Base-by-base conservation (phyloP, 768 basidiomycete genomes). In the Kwoniella shandongensis region DNA sequence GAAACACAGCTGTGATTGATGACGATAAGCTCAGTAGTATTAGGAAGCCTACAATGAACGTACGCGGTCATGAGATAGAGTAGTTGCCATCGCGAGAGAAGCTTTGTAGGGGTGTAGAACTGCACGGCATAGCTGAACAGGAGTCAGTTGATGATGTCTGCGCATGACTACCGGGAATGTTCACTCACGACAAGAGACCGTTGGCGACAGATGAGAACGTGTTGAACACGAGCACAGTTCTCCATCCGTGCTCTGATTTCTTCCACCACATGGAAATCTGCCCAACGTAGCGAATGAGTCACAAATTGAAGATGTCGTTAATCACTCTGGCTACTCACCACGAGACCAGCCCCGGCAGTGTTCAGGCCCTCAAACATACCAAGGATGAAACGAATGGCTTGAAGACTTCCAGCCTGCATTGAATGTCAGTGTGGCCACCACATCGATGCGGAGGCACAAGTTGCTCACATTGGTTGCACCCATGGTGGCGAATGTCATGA, bases 171-270 rank as follows among this genome's bases (percentile, higher is more conserved):
- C n/a, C n/a, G n/a, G n/a, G n/a, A n/a, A n/a, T n/a, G n/a, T 10
- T 6, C 1, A 57, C 56, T 48, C 26, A 61, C 59, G 54, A 55
- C n/a, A 61, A 36, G 5, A 56, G 10, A 1, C 59, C 59, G 27
- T 55, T 61, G 13, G 47, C 53, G 27, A 61, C 27, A 25, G 65
- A 67, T 2, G 67, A 69, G 10, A 69, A 55, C 15, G 70, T 72
- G 29, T 52, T 61, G 66, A 62, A 67, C 11, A 67, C 66, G 48
- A 73, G 48, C 13, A 68, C 68, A 6, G 58, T 64, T 22, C 71
- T 29, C 51, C 57, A 57, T 10, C 53, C 46, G 42, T 69, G 68
- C 46, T 73, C 71, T 26, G 48, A n/a, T 12, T 61, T 60, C 4
- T 27, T 67, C 57, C 59, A 73, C 63, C 66, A 73, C 56, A 58